Conservation (phyloP, 78 protist genomes). For the slime mould (Dictyostelium discoideum) region DNA sequence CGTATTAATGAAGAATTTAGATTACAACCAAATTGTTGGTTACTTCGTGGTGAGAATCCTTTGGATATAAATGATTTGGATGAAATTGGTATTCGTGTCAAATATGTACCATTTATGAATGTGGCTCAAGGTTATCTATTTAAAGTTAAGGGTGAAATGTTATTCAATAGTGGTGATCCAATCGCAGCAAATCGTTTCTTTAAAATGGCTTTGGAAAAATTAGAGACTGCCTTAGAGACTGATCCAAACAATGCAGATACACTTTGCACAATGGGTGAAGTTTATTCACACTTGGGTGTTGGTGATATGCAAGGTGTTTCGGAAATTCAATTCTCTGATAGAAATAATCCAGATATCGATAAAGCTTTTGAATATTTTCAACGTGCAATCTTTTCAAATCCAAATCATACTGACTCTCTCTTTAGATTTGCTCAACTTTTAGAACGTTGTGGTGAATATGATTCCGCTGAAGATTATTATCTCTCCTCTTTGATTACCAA, state of each 20-base stretch:
- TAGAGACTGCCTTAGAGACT: conserved; percentile 74
- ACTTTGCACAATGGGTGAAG: conserved; percentile 78
- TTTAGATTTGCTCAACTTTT: conserved; percentile 84
- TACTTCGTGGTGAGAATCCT: conserved; percentile 68
- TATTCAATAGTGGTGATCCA: conserved; percentile 72
- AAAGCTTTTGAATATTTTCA: conserved; percentile 59
- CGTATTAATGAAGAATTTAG: conserved; percentile 76
- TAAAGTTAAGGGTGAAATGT: conserved; percentile 72
- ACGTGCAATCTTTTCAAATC: conserved; percentile 69
- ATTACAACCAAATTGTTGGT: conserved; percentile 70
- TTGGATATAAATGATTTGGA: conserved; percentile 81
- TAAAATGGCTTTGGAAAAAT: conserved; percentile 69
- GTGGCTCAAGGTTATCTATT: conserved; percentile 81
- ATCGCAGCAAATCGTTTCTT: conserved; percentile 77
- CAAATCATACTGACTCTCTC: conserved; percentile 52
- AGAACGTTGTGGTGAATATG: conserved; percentile 66
- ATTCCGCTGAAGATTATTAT: conserved; percentile 76
- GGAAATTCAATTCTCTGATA: background rate
- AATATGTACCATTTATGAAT: conserved; percentile 76
- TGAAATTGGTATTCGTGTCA: conserved; percentile 80
- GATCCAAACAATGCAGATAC: conserved; percentile 79
- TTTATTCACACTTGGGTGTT: conserved; percentile 35
- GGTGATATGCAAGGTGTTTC: conserved; percentile 65
- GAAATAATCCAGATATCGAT: conserved; percentile 52
- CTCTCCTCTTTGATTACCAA: conserved; percentile 51